Evolutionary conservation across 495 filamentous ascomycete genomes (phyloP).

Genomic region (Apiosordaria backusii): DNA sequence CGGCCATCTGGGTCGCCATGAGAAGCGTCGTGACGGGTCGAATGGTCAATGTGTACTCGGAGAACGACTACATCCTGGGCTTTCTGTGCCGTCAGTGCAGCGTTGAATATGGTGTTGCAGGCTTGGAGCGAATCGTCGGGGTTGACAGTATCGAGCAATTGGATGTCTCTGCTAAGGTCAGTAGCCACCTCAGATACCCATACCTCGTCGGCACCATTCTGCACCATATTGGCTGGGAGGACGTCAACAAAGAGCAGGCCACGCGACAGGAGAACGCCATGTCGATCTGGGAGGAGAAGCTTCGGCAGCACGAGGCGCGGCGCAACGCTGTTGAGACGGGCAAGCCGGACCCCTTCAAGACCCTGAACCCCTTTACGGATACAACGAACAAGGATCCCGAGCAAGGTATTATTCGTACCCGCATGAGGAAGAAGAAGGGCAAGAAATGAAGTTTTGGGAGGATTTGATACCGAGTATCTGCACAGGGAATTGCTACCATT

Average conservation of each 20-base stretch:
- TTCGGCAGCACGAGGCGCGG: constrained; percentile 28
- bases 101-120: constrained; percentile 56
- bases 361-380: neutral
- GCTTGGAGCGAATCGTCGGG: constrained; percentile 51
- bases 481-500: constrained; percentile 1
- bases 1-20: constrained; percentile 50
- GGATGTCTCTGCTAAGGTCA: constrained; percentile 52
- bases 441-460: constrained; percentile 18
- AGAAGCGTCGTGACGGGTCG: constrained; percentile 54
- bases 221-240: constrained; percentile 53
- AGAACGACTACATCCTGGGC: constrained; percentile 57
- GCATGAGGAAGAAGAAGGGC: constrained; percentile 27
- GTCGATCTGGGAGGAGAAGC: constrained; percentile 23
- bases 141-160: constrained; percentile 56
- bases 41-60: constrained; percentile 58
- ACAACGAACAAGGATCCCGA: constrained; percentile 23
- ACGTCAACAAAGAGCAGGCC: constrained; percentile 47
- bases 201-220: constrained; percentile 53
- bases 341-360: constrained; percentile 11
- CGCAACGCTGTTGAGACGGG: constrained; percentile 20
- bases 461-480: constrained; percentile 7
- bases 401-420: constrained; percentile 28
- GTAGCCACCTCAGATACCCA: constrained; percentile 53
- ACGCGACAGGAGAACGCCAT: constrained; percentile 38
- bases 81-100: constrained; percentile 55